Conservation (phyloP, 768 basidiomycete genomes). For the Lactarius deliciosus region DNA sequence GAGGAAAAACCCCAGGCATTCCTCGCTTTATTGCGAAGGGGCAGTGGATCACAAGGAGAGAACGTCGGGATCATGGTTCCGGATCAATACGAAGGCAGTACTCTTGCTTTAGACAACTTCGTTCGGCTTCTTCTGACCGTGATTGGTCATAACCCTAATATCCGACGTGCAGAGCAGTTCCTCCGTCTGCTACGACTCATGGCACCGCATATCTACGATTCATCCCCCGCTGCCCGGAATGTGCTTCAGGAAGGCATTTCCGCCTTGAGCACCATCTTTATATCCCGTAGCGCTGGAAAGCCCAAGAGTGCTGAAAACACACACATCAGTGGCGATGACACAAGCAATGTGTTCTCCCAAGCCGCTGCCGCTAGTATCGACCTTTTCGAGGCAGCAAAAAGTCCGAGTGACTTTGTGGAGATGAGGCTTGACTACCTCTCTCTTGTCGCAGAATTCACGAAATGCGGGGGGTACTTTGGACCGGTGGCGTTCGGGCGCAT, state of each 20-base stretch:
- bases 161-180: constrained; percentile 68
- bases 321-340: constrained; percentile 35
- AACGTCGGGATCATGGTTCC: constrained; percentile 43
- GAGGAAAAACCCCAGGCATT: constrained; percentile 76
- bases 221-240: constrained; percentile 50
- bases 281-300: constrained; percentile 47
- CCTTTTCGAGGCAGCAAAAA: constrained; percentile 44
- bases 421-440: constrained; percentile 69
- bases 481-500: constrained; percentile 43
- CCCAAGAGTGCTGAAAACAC: constrained; percentile 43
- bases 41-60: constrained; percentile 33
- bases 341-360: constrained; percentile 27
- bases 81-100: constrained; percentile 58
- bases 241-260: constrained; percentile 66
- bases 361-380: constrained; percentile 36
- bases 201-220: constrained; percentile 56
- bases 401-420: constrained; percentile 51
- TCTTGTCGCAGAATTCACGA: constrained; percentile 50
- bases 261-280: constrained; percentile 57
- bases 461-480: constrained; percentile 49
- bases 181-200: constrained; percentile 59
- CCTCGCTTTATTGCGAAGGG: constrained; percentile 51
- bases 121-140: constrained; percentile 75
- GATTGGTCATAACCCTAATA: constrained; percentile 70
- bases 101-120: constrained; percentile 61